Evolutionary conservation across 805 yeast species (phyloP).

Genomic region (Monosporozyma solicola): DNA sequence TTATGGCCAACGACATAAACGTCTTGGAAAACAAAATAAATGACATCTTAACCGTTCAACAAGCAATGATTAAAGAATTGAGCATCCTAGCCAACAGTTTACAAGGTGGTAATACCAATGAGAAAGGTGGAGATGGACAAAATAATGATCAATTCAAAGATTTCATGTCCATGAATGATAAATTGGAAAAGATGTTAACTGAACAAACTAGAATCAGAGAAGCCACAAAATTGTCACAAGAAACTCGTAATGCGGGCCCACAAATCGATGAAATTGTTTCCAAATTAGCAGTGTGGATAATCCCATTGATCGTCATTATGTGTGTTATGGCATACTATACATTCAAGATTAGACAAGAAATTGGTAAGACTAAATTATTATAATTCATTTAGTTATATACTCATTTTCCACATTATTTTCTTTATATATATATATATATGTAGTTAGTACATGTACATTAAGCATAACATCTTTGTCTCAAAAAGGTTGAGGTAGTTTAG

Average conservation of each 20-base stretch:
- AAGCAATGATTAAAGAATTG: slow-evolving; percentile 16
- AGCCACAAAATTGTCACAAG: slow-evolving; percentile 7
- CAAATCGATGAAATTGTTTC: slow-evolving; percentile 28
- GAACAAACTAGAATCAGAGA: slow-evolving; percentile 28
- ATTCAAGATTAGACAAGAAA: slow-evolving; percentile 30
- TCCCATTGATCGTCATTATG: slow-evolving; percentile 27
- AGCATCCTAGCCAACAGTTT: slow-evolving; percentile 11
- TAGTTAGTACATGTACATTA: not conserved
- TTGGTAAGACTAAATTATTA: slow-evolving; percentile 28
- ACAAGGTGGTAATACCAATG: slow-evolving; percentile 1
- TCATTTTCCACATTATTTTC: not conserved
- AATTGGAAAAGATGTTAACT: slow-evolving; percentile 22
- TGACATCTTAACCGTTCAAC: slow-evolving; percentile 17
- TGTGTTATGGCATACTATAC: slow-evolving; percentile 31
- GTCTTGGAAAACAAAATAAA: slow-evolving; percentile 20
- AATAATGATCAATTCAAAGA: slow-evolving; percentile 19
- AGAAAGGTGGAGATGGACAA: slow-evolving; percentile 1
- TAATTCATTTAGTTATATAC: slow-evolving; percentile 3
- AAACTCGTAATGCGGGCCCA: slow-evolving; percentile 13
- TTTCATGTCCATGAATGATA: slow-evolving; percentile 24
- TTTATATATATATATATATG: not conserved
- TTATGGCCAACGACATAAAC: slow-evolving; percentile 29
- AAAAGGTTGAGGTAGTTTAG: too few relatives aligned
- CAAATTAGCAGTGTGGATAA: slow-evolving; percentile 26
- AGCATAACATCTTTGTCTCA: not conserved